Evolutionary conservation across 2,329 filamentous ascomycete genomes (phyloP).

Genomic region (Ophiostoma perfectum): DNA sequence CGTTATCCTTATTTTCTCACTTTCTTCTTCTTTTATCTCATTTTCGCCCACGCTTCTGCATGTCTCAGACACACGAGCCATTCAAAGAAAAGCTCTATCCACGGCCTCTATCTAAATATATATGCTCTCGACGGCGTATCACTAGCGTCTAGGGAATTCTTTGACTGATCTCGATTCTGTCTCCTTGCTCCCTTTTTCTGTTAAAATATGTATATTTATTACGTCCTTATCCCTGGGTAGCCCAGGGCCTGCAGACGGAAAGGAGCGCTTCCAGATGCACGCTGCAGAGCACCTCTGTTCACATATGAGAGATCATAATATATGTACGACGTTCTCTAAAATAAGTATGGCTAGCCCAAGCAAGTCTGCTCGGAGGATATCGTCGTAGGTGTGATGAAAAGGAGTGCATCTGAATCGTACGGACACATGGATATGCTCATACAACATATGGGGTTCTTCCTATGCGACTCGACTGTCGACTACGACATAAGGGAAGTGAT

Average conservation of each 20-base stretch:
- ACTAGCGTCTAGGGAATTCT: too few species aligned
- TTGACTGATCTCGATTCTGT: not conserved
- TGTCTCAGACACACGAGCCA: constrained; percentile 18
- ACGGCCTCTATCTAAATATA: too few species aligned
- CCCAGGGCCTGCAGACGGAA: too few species aligned
- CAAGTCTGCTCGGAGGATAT: too few species aligned
- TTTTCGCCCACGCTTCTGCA: constrained; percentile 18
- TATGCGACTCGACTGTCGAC: not conserved
- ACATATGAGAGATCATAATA: too few species aligned
- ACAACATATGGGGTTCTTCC: not conserved
- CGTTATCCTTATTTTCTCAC: not conserved
- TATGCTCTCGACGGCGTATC: too few species aligned
- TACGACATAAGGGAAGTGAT: not conserved
- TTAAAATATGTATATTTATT: too few species aligned
- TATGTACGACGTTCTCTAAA: too few species aligned
- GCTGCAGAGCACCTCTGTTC: too few species aligned
- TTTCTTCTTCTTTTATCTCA: not conserved
- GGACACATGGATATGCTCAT: not conserved
- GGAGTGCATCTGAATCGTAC: not conserved
- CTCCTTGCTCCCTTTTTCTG: not conserved
- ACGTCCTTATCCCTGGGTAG: too few species aligned
- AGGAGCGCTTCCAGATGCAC: too few species aligned
- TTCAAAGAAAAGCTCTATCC: not conserved
- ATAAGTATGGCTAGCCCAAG: too few species aligned
- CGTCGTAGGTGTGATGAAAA: not conserved